A percentile compares a stretch with the other conserved stretches of the same genome.
Conservation (phyloP, 2,329 filamentous ascomycete genomes). For the Ophiostoma ulmi region DNA sequence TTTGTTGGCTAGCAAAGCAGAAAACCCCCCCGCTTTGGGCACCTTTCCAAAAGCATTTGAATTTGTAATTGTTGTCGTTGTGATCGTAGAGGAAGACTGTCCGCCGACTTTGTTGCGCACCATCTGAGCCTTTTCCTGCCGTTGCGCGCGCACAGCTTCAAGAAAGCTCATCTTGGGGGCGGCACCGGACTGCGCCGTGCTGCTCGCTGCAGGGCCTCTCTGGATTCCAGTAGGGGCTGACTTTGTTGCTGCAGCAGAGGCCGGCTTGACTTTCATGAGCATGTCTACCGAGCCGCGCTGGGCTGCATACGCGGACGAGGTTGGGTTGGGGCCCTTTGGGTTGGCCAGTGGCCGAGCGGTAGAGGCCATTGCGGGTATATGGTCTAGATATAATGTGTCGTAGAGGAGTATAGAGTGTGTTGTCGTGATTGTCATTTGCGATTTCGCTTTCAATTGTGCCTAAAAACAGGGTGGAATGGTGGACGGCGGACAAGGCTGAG, state of each 20-base stretch:
- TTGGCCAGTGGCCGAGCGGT: constrained; percentile 16
- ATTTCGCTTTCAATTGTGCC: background rate
- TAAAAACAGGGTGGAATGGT: background rate
- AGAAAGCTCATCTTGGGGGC: constrained; percentile 20
- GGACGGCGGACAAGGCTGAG: constrained; percentile 2
- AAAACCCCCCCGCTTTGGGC: constrained; percentile 14
- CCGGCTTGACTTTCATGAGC: constrained; percentile 18
- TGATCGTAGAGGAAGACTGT: background rate
- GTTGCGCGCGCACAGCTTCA: constrained; percentile 21
- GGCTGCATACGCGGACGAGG: constrained; percentile 20
- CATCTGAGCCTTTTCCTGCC: constrained; percentile 17
- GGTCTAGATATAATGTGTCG: background rate
- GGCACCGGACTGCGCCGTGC: background rate
- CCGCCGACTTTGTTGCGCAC: background rate
- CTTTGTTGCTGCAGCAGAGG: background rate
- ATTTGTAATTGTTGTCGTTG: background rate
- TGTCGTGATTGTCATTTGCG: background rate
- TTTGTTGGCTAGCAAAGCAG: constrained; percentile 1
- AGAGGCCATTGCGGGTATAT: constrained; percentile 13
- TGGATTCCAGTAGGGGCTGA: background rate
- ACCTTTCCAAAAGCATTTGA: background rate
- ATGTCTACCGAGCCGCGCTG: constrained; percentile 23
- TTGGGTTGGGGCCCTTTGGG: constrained; percentile 18
- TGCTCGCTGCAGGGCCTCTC: background rate
- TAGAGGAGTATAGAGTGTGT: background rate